phyloP scores from a whole-genome alignment of 2,329 filamentous ascomycete species.

The Lachnellula occidentalis region DNA sequence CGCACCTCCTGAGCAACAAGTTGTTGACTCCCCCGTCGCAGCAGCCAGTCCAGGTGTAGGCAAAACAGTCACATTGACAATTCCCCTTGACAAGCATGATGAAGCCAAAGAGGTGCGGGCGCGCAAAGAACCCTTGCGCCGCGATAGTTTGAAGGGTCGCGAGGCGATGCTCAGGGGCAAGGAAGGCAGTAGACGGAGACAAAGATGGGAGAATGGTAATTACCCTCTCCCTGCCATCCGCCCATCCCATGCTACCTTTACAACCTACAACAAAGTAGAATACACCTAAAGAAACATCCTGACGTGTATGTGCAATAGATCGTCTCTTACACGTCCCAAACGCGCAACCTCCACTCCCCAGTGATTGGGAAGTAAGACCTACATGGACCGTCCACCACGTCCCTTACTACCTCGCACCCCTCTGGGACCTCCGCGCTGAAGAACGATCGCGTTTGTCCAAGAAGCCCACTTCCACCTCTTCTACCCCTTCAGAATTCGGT shows the following conservation, averaged over 20 bases:
- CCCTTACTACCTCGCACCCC: constrained; percentile 82
- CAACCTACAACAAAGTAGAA: no score
- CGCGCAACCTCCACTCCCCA: constrained; percentile 72
- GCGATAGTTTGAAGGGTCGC: constrained; percentile 50
- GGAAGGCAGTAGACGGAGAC: constrained; percentile 78
- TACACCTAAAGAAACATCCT: no score
- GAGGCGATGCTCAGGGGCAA: constrained; percentile 70
- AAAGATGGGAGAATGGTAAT: constrained; percentile 90
- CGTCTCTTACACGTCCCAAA: constrained; percentile 82
- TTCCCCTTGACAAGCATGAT: constrained; percentile 63
- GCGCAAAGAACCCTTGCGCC: constrained; percentile 21
- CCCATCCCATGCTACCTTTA: no score
- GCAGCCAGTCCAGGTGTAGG: constrained; percentile 50
- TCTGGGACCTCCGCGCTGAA: constrained; percentile 67
- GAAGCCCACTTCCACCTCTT: not conserved
- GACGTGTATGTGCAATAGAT: constrained; percentile 46
- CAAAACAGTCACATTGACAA: constrained; percentile 61
- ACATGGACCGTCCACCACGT: constrained; percentile 73
- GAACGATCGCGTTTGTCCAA: constrained; percentile 35
- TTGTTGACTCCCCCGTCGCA: constrained; percentile 31
- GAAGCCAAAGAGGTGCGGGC: constrained; percentile 15
- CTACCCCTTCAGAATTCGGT: constrained; percentile 35
- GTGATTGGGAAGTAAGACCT: constrained; percentile 77
- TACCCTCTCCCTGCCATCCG: constrained; percentile 28
- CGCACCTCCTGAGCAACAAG: constrained; percentile 41